phyloP scores from a whole-genome alignment of 2,329 filamentous ascomycete genomes.

The Myriosclerotinia duriaeana region DNA sequence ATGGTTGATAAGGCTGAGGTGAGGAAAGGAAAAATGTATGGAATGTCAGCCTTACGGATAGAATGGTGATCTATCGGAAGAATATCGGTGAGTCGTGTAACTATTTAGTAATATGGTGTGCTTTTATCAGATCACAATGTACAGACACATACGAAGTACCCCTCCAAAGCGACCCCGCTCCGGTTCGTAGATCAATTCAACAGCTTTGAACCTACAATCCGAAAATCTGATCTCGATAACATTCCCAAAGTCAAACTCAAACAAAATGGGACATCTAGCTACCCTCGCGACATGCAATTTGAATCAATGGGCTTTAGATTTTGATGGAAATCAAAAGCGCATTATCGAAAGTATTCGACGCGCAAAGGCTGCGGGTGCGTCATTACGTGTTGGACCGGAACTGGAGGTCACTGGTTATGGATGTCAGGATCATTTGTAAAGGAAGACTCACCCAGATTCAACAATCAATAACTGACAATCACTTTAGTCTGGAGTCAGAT shows the following conservation, averaged over 20 bases:
- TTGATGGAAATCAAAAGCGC: conserved; percentile 42
- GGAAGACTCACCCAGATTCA: neutral
- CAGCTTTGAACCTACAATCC: neutral
- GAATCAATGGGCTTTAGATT: conserved; percentile 24
- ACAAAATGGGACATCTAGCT: conserved; percentile 20
- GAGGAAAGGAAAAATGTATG: neutral
- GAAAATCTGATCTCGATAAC: neutral
- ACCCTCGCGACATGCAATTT: conserved; percentile 20
- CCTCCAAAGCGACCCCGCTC: neutral
- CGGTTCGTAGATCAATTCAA: neutral
- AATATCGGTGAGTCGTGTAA: neutral
- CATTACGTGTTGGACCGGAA: conserved; percentile 55
- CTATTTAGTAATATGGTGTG: no score
- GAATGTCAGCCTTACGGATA: conserved; percentile 1
- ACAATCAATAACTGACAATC: conserved; percentile 14
- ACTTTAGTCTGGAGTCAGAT: conserved; percentile 43
- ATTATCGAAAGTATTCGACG: conserved; percentile 58
- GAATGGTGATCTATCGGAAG: neutral
- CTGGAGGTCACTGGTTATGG: conserved; percentile 49
- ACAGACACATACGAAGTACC: no score
- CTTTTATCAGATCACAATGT: no score
- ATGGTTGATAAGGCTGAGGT: neutral
- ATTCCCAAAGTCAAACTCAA: neutral
- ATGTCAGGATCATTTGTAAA: conserved; percentile 55
- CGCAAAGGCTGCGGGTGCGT: conserved; percentile 56